Base-by-base conservation (phyloP, 352 stramenopile genomes). In the Globisporangium cederbergense region DNA sequence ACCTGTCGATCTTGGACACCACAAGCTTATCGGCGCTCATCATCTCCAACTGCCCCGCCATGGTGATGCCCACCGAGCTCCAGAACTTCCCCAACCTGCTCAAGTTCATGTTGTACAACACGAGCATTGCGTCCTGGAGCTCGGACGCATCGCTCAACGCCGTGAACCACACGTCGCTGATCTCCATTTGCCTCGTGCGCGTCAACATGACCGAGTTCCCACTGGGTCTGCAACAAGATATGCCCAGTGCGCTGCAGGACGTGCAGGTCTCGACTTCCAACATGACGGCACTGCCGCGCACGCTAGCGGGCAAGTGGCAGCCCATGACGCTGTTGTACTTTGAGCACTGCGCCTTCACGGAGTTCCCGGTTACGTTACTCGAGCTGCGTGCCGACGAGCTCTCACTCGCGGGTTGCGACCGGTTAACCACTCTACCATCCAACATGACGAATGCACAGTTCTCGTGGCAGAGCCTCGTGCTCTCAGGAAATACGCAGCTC, bases 21-120 rank as follows among this genome's bases (percentile, higher is more conserved):
- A 50, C 55, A 9, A 68, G 68, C 9, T 58, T 79, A n/a, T 70
- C 70, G 28, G 60, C 60, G 25, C 62, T 80, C 3, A 64, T 74
- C 28, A 67, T 80, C 38, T 60, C 70, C 18, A 73, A 80, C 36
- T 80, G 73, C 34, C 70, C 64, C 11, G 65, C 60, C 20, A 51
- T 80, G 10, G 59, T 53, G 8, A 69, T 80, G 64, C 73, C 73
- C 0, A 1, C 64, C 0, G 51, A 62, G 25, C 50, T 80, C 18
- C 70, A 73, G 38, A 57, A 60, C 22, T 80, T 80, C 42, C 66
- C 65, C 1, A 65, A 69, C 13, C 18, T 80, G 34, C 62, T 76
- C 58, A 74, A 74, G 46, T 60, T 80, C 34, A 54, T 76, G 50
- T 16, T 80, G 14, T 80, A 77, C 65, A 80, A 80, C 58, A 70